Conservation (phyloP, 257 asterid species). For the Handroanthus guayacan region DNA sequence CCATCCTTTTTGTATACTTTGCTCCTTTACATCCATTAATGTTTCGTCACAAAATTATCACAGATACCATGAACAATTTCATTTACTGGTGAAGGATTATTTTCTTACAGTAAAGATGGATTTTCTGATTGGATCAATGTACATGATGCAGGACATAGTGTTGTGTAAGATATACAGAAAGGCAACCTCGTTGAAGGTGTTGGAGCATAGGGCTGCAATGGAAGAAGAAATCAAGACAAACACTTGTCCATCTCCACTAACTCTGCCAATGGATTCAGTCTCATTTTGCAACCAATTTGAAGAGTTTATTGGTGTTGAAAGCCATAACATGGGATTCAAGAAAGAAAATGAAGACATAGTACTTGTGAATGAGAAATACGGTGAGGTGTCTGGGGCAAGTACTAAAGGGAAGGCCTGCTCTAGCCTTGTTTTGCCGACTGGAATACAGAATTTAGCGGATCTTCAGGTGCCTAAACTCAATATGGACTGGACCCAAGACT, state of each 20-base stretch:
- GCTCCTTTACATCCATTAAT: too few species aligned
- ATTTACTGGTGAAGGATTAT: not conserved
- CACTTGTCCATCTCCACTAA: slow-evolving; percentile 12
- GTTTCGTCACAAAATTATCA: too few species aligned
- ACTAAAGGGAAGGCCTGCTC: slow-evolving; percentile 22
- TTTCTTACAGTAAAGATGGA: not conserved
- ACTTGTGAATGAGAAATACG: not conserved
- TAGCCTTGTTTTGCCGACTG: slow-evolving; percentile 39
- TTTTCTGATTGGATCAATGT: not conserved
- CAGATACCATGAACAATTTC: too few species aligned
- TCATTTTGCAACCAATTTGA: slow-evolving; percentile 39
- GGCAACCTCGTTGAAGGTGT: slow-evolving; percentile 67
- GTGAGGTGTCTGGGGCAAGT: slow-evolving; percentile 8
- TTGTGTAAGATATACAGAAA: slow-evolving; percentile 72
- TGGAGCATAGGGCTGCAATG: slow-evolving; percentile 74
- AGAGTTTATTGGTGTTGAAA: not conserved
- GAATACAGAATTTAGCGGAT: slow-evolving; percentile 41
- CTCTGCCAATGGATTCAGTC: slow-evolving; percentile 37
- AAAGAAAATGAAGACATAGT: slow-evolving; percentile 35
- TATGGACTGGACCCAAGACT: slow-evolving; percentile 67
- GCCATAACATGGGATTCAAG: slow-evolving; percentile 29
- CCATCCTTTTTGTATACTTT: too few species aligned
- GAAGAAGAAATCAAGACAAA: slow-evolving; percentile 45
- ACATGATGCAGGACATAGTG: slow-evolving; percentile 61
- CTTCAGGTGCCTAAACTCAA: slow-evolving; percentile 57